Evolutionary conservation across 2,329 filamentous ascomycete species (phyloP).

Genomic region (Penicillium sclerotiorum): DNA sequence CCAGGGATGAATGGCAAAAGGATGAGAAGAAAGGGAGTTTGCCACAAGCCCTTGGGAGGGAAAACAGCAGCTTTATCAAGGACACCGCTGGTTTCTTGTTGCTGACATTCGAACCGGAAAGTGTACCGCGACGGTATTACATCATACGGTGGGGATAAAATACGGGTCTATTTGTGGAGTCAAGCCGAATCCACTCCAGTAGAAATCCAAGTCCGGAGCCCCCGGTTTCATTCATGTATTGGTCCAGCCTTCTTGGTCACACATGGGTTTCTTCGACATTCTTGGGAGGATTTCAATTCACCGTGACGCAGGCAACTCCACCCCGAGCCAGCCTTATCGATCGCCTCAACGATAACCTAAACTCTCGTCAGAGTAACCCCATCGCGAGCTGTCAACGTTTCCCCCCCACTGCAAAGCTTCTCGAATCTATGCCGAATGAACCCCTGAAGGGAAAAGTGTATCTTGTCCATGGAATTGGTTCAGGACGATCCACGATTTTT

Average conservation of each 20-base stretch:
- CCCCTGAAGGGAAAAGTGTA: no score
- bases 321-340: conserved; percentile 1
- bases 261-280: not conserved
- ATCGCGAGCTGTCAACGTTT: conserved; percentile 1
- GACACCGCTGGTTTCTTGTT: not conserved
- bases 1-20: not conserved
- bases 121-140: conserved; percentile 1
- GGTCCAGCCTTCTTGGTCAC: not conserved
- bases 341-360: not conserved
- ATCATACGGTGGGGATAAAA: not conserved
- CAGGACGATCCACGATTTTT: no score
- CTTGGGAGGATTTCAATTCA: not conserved
- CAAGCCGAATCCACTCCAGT: not conserved
- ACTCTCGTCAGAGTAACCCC: not conserved
- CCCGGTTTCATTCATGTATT: not conserved
- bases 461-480: no score
- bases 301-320: not conserved
- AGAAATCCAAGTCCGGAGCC: not conserved
- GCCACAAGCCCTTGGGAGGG: not conserved
- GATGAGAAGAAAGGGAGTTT: not conserved
- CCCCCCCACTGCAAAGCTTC: not conserved
- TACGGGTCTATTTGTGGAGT: conserved; percentile 1
- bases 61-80: not conserved
- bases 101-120: not conserved
- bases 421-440: not conserved